phyloP scores from a whole-genome alignment of 352 stramenopile species.

The Globisporangium paddicum region DNA sequence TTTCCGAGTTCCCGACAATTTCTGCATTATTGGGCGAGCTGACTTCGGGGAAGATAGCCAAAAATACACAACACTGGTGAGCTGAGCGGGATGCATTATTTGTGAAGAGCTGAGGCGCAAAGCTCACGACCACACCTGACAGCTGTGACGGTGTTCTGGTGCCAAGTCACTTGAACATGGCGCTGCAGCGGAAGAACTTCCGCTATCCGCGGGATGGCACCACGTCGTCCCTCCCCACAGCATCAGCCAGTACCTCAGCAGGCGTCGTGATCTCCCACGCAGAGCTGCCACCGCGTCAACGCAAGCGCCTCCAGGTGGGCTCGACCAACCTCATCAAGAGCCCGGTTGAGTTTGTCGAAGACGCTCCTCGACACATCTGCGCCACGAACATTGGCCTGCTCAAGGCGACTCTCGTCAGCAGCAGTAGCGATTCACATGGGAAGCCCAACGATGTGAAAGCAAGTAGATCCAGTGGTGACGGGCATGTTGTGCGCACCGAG shows the following conservation, averaged over 20 bases:
- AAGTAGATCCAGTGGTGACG: not conserved
- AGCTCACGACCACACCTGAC: not conserved
- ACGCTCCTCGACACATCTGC: slow-evolving; percentile 21
- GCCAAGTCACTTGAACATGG: slow-evolving; percentile 5
- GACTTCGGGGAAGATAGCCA: not conserved
- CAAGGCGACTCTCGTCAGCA: slow-evolving; percentile 24
- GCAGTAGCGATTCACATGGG: not conserved
- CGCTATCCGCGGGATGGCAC: slow-evolving; percentile 31
- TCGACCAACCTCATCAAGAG: slow-evolving; percentile 54
- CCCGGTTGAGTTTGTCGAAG: slow-evolving; percentile 17
- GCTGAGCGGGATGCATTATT: not conserved
- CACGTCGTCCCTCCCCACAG: slow-evolving; percentile 12
- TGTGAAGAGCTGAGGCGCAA: not conserved
- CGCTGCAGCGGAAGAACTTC: slow-evolving; percentile 66
- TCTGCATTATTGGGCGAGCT: not conserved
- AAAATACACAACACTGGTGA: not conserved
- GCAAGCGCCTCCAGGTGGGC: slow-evolving; percentile 73
- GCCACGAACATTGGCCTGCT: slow-evolving; percentile 46
- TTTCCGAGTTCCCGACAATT: not conserved
- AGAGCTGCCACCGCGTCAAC: slow-evolving; percentile 46
- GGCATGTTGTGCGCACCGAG: slow-evolving; percentile 5
- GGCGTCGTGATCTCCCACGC: slow-evolving; percentile 30
- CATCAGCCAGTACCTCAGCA: slow-evolving; percentile 3
- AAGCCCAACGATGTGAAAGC: not conserved
- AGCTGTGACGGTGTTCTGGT: not conserved